Base-by-base conservation (phyloP, 169 alveolate genomes). In the Cryptosporidium bovis region DNA sequence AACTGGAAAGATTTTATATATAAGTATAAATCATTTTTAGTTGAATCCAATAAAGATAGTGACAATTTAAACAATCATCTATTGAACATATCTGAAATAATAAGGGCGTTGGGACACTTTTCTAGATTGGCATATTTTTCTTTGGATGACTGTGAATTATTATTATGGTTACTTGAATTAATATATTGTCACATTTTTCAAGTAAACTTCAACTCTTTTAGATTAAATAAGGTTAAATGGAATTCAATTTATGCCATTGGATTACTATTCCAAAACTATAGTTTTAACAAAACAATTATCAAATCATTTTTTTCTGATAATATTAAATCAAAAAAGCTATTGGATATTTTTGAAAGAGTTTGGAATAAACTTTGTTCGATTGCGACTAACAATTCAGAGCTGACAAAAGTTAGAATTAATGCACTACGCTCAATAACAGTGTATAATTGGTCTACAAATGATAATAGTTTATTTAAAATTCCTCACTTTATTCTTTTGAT, bases 221-320 rank as follows among this genome's bases (percentile, higher is more conserved):
- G 48, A 62, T 27, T 20, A 12, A 77, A 62, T 36, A 77, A 77
- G 48, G 40, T 77, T 27, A 77, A 77, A 34, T 77, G 87, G 87
- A 77, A 77, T 62, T 56, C 87, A 20, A 77, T 77, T 40, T 77
- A 77, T 24, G 58, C 77, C 24, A 27, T 77, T 44, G 87, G 87
- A 18, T 7, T 60, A 48, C 24, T 77, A 40, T 60, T 77, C 44
- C 44, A 60, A 10, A 77, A 77, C 50, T n/a, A 34, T 16, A 2
- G 27, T 13, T 77, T 77, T 44, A 55, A 77, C 20, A 62, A 36
- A 24, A 12, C 51, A 53, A 44, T 53, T 18, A 29, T 24, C 27
- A 55, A 60, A 44, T 2, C 48, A 27, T 60, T 58, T 44, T 27
- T 6, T 16, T 16, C 8, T 0, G 27, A 27, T 34, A 16, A 27